Evolutionary conservation across 345 rosid genomes (phyloP).

Genomic region (Noccaea caerulescens): DNA sequence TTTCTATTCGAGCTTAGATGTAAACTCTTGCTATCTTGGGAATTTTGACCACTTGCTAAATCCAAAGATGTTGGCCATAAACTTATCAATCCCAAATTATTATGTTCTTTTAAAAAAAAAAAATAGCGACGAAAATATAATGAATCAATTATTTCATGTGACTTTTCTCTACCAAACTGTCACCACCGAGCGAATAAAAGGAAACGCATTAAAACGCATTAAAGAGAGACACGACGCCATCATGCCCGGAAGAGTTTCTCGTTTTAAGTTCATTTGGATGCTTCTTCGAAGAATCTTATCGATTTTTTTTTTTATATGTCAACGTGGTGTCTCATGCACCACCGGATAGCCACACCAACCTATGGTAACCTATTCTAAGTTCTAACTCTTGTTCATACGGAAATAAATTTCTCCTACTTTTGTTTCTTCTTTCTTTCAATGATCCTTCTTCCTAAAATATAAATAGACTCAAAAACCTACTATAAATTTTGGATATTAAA

Average conservation of each 20-base stretch:
- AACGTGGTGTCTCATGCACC: conserved; percentile 39
- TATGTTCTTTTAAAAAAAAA: too few species aligned
- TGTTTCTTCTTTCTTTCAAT: not conserved
- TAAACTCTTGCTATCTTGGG: too few species aligned
- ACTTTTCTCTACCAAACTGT: not conserved
- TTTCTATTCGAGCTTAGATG: not conserved
- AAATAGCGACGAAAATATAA: too few species aligned
- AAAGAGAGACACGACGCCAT: conserved; percentile 11
- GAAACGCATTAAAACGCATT: conserved; percentile 27
- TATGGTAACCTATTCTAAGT: conserved; percentile 18
- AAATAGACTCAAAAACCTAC: too few species aligned
- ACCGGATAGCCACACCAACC: conserved; percentile 32
- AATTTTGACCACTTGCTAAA: too few species aligned
- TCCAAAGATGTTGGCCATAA: too few species aligned
- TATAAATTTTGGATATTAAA: too few species aligned
- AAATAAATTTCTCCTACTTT: not conserved
- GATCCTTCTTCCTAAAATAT: not conserved
- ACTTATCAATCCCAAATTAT: too few species aligned
- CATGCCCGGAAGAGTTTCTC: not conserved
- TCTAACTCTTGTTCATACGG: not conserved
- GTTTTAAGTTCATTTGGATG: not conserved
- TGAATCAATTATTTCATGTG: too few species aligned
- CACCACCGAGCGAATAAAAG: not conserved
- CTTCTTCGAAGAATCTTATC: not conserved
- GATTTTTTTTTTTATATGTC: not conserved